Evolutionary conservation across 805 yeast genomes (phyloP), one percentile per base, ranked within the genome.

Genomic region (Blastobotrys robertii): DNA sequence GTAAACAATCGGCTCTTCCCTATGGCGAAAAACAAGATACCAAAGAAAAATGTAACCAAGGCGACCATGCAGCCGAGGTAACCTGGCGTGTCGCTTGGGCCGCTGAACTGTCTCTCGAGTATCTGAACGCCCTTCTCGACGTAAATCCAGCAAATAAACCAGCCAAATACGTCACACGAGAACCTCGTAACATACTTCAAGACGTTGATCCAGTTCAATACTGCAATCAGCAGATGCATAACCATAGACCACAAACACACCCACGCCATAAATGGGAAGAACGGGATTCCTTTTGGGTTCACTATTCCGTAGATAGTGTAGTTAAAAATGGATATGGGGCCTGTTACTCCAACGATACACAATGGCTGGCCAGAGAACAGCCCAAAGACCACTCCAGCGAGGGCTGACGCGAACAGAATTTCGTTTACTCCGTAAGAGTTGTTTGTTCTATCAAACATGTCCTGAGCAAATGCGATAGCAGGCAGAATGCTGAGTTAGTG

Each of bases 261-360:
- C 97, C 97, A 92, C 58, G 90, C 81, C 95, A 92, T 88, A 60
- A 90, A 90, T 12, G 88, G 86, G 63, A 90, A 87, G 58, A 74
- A 87, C 7, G 60, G 70, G 46, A 54, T 67, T 19, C 56, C 67
- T 46, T 71, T 57, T 0, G 84, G 79, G 15, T 58, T 63, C 31
- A 84, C 71, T 39, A 84, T 70, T 46, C 81, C 81, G 57, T 80
- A 84, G 1, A 92, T 88, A 0, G 97, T 92, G 55, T 86, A 87
- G 56, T 84, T 84, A 70, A 92, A 90, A 47, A 90, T 88, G 1
- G 94, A 67, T 11, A 92, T 81, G 0, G 98, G 98, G 0, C 97
- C 98, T 0, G 97, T 92, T 4, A 90, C 97, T 3, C 98, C 98
- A 7, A 92, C 97, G 19, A 90, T 84, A 54, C 95, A 84, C 22